Evolutionary conservation across 2,329 filamentous ascomycete genomes (phyloP).

Genomic region (Chrysoporthe cubensis): DNA sequence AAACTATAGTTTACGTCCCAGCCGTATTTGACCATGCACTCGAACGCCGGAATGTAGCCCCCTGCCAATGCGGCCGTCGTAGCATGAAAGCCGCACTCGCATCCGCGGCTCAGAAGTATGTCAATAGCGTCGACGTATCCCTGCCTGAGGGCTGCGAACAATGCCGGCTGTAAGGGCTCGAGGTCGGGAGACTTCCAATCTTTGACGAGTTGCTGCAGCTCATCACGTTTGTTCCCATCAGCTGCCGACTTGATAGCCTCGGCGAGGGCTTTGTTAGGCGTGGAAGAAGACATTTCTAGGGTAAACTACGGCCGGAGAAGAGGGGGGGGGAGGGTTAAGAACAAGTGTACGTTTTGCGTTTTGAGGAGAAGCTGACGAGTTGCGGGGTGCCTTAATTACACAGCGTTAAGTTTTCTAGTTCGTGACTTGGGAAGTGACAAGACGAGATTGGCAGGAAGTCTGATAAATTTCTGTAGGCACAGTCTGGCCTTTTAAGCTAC

Average conservation of each 20-base stretch:
- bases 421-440: too few species aligned
- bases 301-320: too few species aligned
- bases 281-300: background rate
- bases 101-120: slow-evolving; percentile 8
- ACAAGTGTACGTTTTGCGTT: too few species aligned
- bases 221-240: background rate
- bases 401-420: too few species aligned
- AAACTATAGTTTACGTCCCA: slow-evolving; percentile 8
- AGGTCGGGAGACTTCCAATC: slow-evolving; percentile 9
- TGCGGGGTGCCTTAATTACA: too few species aligned
- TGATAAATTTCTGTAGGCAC: too few species aligned
- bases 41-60: background rate
- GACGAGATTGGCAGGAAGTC: too few species aligned
- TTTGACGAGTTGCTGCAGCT: background rate
- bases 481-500: too few species aligned
- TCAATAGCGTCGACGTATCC: background rate
- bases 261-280: background rate
- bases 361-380: too few species aligned
- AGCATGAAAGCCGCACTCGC: slow-evolving; percentile 4
- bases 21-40: slow-evolving; percentile 3
- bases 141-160: background rate
- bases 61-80: background rate
- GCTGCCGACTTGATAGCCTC: slow-evolving; percentile 1
- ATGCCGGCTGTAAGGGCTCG: background rate
- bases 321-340: too few species aligned